phyloP scores from a whole-genome alignment of 371 early-diverging fungal species.

The Coemansia sp. region DNA sequence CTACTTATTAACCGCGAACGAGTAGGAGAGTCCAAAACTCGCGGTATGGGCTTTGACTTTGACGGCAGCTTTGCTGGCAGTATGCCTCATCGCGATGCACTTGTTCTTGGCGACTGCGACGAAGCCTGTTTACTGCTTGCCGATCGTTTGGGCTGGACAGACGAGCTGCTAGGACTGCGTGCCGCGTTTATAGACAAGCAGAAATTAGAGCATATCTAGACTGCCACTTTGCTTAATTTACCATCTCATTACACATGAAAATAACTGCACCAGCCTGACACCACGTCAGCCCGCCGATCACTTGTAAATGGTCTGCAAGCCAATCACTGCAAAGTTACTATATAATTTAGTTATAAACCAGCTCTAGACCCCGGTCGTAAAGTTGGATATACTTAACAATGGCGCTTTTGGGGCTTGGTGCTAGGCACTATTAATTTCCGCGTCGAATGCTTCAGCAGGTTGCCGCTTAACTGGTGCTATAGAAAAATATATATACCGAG shows the following conservation, averaged over 20 bases:
- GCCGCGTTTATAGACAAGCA: constrained; percentile 6
- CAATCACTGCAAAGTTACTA: constrained; percentile 6
- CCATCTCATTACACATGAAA: neutral
- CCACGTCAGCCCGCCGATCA: constrained; percentile 16
- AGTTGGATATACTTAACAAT: neutral
- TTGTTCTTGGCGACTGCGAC: constrained; percentile 76
- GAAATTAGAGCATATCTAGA: constrained; percentile 2
- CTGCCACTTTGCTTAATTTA: neutral
- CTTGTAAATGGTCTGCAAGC: constrained; percentile 3
- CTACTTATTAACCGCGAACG: constrained; percentile 82
- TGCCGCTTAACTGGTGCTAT: neutral
- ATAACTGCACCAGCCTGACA: constrained; percentile 2
- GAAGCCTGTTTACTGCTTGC: constrained; percentile 64
- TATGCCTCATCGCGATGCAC: constrained; percentile 65
- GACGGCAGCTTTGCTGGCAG: constrained; percentile 57
- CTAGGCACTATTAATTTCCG: neutral
- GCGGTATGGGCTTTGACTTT: constrained; percentile 76
- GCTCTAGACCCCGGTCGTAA: neutral
- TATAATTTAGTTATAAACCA: neutral
- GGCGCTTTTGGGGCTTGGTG: neutral
- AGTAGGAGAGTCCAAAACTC: constrained; percentile 62
- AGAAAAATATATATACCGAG: constrained; percentile 5
- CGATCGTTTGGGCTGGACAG: constrained; percentile 64
- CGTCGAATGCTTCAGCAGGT: neutral
- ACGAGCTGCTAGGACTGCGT: constrained; percentile 47